Conservation (phyloP, 306 rosid species). For the Crataegus laevigata region DNA sequence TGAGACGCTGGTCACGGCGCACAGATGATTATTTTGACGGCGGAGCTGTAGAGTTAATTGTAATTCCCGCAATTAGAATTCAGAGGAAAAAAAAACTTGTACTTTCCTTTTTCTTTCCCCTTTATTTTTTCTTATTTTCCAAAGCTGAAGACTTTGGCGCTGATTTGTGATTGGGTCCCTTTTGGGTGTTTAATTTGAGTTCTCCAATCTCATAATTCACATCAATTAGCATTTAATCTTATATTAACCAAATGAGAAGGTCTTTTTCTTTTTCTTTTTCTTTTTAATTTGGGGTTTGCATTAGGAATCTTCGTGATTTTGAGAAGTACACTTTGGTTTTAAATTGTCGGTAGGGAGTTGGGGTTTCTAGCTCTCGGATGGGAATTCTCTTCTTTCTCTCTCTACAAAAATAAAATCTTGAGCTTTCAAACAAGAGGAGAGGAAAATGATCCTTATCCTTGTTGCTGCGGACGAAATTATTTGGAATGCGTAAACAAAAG, state of each 20-base stretch:
- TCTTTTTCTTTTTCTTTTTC: background rate
- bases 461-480: background rate
- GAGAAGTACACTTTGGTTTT: background rate
- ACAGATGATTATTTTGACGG: conserved; percentile 35
- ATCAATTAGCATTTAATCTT: background rate
- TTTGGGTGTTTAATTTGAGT: background rate
- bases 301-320: background rate
- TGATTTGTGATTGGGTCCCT: background rate
- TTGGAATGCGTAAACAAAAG: background rate
- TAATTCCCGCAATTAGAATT: background rate
- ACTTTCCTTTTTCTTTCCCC: background rate
- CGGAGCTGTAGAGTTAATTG: background rate
- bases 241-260: background rate
- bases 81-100: background rate
- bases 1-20: conserved; percentile 88
- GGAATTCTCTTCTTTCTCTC: too few species aligned
- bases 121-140: background rate
- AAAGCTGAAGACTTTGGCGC: background rate
- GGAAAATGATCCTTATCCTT: background rate
- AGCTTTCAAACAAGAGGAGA: too few species aligned
- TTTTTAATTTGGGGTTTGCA: background rate
- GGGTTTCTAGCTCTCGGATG: background rate
- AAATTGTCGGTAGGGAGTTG: background rate
- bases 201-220: background rate
- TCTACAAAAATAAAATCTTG: too few species aligned